Conservation (phyloP, 192 early-diverging fungal species). For the Coemansia sp. region DNA sequence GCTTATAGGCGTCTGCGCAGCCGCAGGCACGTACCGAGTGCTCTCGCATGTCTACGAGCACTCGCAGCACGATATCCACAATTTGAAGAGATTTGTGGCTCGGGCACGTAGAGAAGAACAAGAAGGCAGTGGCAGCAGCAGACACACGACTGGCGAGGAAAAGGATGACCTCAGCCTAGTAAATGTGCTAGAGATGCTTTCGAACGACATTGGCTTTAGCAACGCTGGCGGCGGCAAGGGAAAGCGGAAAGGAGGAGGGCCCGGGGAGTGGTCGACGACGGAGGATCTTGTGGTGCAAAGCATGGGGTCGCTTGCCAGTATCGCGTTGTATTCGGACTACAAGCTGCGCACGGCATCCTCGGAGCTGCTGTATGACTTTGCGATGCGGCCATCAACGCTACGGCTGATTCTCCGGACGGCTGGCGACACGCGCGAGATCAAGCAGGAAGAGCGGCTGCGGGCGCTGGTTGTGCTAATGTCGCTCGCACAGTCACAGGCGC, state of each 20-base stretch:
- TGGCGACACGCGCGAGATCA: background rate
- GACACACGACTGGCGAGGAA: background rate
- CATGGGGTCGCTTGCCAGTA: background rate
- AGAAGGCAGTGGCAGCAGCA: background rate
- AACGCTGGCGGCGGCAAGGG: background rate
- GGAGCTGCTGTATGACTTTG: constrained; percentile 35
- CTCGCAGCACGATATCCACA: constrained; percentile 19
- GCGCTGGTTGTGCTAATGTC: constrained; percentile 18
- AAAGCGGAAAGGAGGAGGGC: background rate
- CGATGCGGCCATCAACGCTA: constrained; percentile 18
- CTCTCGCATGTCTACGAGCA: constrained; percentile 37
- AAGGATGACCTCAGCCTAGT: background rate
- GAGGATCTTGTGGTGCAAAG: background rate
- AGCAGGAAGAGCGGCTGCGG: constrained; percentile 5
- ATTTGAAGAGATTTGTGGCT: background rate
- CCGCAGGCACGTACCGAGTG: constrained; percentile 27
- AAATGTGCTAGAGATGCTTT: background rate
- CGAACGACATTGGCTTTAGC: background rate
- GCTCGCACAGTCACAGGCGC: constrained; percentile 23
- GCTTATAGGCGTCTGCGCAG: constrained; percentile 12
- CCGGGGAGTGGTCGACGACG: constrained; percentile 1
- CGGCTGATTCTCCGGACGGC: constrained; percentile 16
- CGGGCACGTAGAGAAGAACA: background rate
- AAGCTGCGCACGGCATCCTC: constrained; percentile 20
- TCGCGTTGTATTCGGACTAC: constrained; percentile 6